These are phyloP conservation scores for Euphorbia pulcherrima DNA, from an alignment of 345 rosid genomes.

Conservation along the genomic window DNA sequence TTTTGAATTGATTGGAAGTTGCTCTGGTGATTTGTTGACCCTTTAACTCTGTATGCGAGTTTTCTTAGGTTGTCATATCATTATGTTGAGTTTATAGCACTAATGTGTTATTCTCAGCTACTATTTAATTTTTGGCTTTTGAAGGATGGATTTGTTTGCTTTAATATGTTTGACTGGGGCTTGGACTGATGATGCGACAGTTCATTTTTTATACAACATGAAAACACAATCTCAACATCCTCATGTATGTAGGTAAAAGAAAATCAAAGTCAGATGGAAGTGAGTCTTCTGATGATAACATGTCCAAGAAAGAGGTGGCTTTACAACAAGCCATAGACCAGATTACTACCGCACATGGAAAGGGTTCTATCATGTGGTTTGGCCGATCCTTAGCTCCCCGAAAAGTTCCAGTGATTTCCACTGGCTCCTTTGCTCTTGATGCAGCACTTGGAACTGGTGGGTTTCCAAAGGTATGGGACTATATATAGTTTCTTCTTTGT, in stretches of 20 bases:
- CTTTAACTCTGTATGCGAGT: neutral
- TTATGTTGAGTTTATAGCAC: neutral
- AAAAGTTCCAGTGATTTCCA: slow-evolving; percentile 76
- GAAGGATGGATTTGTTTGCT: neutral
- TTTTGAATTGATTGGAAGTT: neutral
- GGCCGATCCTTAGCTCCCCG: slow-evolving; percentile 62
- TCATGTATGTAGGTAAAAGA: slow-evolving; percentile 48
- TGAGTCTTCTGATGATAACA: slow-evolving; percentile 59
- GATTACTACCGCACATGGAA: slow-evolving; percentile 73
- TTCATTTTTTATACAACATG: neutral
- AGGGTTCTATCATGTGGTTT: slow-evolving; percentile 93
- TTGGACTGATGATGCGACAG: neutral
- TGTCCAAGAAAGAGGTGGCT: slow-evolving; percentile 84
- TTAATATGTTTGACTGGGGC: neutral
- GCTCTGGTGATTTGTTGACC: neutral
- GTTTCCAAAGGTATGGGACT: slow-evolving; percentile 67
- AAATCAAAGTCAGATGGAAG: slow-evolving; percentile 71
- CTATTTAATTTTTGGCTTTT: neutral
- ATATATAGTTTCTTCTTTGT: neutral
- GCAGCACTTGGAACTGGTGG: slow-evolving; percentile 88
- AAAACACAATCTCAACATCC: neutral
- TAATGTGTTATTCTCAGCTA: neutral
- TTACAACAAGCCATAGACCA: slow-evolving; percentile 85
- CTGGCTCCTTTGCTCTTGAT: slow-evolving; percentile 85
- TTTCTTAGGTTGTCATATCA: neutral